These are phyloP conservation scores for Chlorophyllum brunneum DNA, from an alignment of 768 basidiomycete genomes.

Conservation along the genomic window DNA sequence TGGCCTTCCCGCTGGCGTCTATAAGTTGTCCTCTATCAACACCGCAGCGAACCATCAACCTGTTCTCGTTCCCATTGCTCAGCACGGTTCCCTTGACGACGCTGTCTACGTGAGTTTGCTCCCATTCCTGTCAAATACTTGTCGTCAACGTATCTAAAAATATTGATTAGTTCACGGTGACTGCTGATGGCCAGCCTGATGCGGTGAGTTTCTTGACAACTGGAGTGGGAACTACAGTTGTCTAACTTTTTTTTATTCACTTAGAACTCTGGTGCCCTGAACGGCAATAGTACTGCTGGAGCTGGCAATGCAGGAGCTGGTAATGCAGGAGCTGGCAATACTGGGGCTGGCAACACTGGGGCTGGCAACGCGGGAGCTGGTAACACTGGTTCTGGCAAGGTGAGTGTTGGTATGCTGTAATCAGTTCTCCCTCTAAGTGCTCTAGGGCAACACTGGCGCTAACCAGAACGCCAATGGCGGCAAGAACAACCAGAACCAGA, in stretches of 20 bases:
- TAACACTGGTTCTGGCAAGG: conserved; percentile 1
- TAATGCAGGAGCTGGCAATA: neutral
- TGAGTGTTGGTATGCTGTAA: conserved; percentile 19
- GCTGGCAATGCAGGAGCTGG: conserved; percentile 10
- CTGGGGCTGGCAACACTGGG: conserved; percentile 10
- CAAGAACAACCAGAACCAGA: neutral
- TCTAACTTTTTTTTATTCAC: neutral
- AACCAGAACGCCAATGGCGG: neutral
- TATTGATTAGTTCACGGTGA: conserved; percentile 15
- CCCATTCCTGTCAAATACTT: conserved; percentile 1
- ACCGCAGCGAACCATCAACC: conserved; percentile 58
- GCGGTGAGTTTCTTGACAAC: neutral
- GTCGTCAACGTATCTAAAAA: neutral
- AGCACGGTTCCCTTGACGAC: conserved; percentile 59
- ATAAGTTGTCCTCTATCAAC: conserved; percentile 59
- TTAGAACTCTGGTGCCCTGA: conserved; percentile 3
- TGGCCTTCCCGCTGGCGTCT: conserved; percentile 56
- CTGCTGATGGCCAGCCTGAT: conserved; percentile 11
- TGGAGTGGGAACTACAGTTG: neutral
- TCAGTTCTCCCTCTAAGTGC: conserved; percentile 14
- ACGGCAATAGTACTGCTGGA: conserved; percentile 1
- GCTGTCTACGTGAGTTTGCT: conserved; percentile 43
- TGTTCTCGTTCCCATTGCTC: conserved; percentile 53
- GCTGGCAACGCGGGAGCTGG: conserved; percentile 1
- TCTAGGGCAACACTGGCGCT: conserved; percentile 1